Conservation (phyloP, 306 rosid genomes). For the Prosopis cineraria region DNA sequence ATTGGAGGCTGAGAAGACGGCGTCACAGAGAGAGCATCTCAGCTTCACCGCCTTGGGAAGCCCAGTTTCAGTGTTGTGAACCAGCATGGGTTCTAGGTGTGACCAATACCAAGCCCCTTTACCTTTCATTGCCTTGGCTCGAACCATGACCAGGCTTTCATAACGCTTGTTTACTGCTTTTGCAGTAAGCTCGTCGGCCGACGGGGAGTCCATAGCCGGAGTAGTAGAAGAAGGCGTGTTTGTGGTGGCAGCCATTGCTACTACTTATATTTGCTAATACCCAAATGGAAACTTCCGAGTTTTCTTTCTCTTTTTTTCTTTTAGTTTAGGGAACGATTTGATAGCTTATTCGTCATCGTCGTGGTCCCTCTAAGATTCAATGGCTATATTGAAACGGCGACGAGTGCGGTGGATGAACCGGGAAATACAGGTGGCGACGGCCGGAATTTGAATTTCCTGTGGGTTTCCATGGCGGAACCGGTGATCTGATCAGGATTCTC, state of each 20-base stretch:
- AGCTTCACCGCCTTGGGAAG: conserved; percentile 88
- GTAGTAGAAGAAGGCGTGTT: conserved; percentile 40
- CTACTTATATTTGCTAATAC: conserved; percentile 34
- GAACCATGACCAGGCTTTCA: conserved; percentile 80
- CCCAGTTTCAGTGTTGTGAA: conserved; percentile 72
- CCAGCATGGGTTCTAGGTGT: conserved; percentile 78
- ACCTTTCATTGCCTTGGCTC: conserved; percentile 86
- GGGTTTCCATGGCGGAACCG: conserved; percentile 57
- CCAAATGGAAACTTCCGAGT: background rate
- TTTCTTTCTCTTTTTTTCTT: background rate
- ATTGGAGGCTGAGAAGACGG: conserved; percentile 91
- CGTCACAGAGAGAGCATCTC: conserved; percentile 82
- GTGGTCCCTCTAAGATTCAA: background rate
- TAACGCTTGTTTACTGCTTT: conserved; percentile 78
- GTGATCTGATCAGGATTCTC: conserved; percentile 34
- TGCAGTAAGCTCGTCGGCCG: conserved; percentile 67
- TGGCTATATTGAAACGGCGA: conserved; percentile 9
- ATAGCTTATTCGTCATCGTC: conserved; percentile 21
- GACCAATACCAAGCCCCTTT: conserved; percentile 99
- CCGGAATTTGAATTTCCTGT: conserved; percentile 56
- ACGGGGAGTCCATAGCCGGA: conserved; percentile 40
- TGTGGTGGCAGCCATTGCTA: conserved; percentile 70
- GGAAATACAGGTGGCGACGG: conserved; percentile 25
- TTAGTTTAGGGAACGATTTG: background rate
- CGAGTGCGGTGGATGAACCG: conserved; percentile 39